Conservation (phyloP, 768 basidiomycete species). For the Leccinum rimulosum region DNA sequence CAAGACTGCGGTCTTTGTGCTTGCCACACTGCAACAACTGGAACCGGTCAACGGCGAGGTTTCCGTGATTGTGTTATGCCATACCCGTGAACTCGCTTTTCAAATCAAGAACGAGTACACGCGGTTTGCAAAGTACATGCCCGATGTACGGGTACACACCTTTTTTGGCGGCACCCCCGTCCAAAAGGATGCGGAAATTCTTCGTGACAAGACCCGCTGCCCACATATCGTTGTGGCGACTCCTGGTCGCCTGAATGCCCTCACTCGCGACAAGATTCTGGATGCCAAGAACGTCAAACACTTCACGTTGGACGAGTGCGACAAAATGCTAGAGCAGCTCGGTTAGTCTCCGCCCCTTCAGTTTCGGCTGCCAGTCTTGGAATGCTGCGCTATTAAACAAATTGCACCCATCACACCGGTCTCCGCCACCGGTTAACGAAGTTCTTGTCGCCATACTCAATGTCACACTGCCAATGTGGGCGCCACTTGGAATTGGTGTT, state of each 20-base stretch:
- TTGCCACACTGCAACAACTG: conserved; percentile 95
- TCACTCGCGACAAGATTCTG: conserved; percentile 91
- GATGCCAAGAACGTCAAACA: conserved; percentile 97
- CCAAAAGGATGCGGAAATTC: conserved; percentile 87
- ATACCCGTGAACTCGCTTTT: conserved; percentile 98
- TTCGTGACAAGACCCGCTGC: conserved; percentile 95
- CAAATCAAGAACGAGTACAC: conserved; percentile 99
- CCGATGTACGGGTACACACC: conserved; percentile 93
- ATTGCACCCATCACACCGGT: conserved; percentile 43
- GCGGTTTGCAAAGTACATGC: conserved; percentile 99
- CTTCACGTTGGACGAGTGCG: conserved; percentile 99
- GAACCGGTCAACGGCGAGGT: conserved; percentile 99
- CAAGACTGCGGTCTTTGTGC: conserved; percentile 98
- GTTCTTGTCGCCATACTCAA: conserved; percentile 39
- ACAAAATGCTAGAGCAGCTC: conserved; percentile 99
- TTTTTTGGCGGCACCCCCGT: conserved; percentile 98
- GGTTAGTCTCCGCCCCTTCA: conserved; percentile 86
- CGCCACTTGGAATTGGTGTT: conserved; percentile 39
- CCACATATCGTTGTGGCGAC: conserved; percentile 99
- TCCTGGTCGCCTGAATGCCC: conserved; percentile 94
- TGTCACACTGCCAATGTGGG: conserved; percentile 40
- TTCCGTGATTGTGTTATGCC: conserved; percentile 95
- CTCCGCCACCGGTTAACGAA: conserved; percentile 28
- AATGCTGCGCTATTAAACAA: conserved; percentile 43
- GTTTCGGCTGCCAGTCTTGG: conserved; percentile 58